Conservation (phyloP, 352 stramenopile species). For the Pythium insidiosum region DNA sequence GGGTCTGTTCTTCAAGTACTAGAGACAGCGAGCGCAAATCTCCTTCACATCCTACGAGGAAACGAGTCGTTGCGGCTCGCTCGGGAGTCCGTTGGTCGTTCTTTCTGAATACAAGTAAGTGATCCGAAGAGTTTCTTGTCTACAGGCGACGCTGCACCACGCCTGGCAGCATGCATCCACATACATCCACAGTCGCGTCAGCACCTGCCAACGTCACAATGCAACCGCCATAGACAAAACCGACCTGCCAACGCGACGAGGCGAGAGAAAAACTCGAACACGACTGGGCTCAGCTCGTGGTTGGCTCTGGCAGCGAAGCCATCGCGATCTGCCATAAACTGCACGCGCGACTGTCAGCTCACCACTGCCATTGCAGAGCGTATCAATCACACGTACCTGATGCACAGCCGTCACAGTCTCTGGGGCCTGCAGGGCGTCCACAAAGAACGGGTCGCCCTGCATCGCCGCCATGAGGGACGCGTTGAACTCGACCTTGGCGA, state of each 20-base stretch:
- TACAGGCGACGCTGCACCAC: too few relatives aligned
- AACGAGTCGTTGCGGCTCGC: too few relatives aligned
- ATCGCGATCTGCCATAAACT: slow-evolving; percentile 32
- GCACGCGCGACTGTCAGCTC: too few relatives aligned
- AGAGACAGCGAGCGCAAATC: too few relatives aligned
- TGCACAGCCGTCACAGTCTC: slow-evolving; percentile 51
- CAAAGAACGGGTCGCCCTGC: slow-evolving; percentile 49
- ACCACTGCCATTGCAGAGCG: too few relatives aligned
- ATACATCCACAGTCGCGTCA: too few relatives aligned
- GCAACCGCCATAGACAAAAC: slow-evolving; percentile 3
- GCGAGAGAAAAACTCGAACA: slow-evolving; percentile 53
- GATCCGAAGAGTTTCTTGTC: too few relatives aligned
- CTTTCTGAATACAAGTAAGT: too few relatives aligned
- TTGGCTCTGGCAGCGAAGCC: slow-evolving; percentile 24
- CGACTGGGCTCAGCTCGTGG: slow-evolving; percentile 20
- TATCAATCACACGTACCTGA: slow-evolving; percentile 48
- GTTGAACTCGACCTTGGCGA: slow-evolving; percentile 42
- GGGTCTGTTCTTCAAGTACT: slow-evolving; percentile 87
- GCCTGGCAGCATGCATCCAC: too few relatives aligned
- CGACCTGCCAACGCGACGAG: slow-evolving; percentile 55
- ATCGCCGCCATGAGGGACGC: slow-evolving; percentile 45
- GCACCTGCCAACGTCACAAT: too few relatives aligned
- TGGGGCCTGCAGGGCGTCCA: slow-evolving; percentile 36
- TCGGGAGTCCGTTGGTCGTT: too few relatives aligned
- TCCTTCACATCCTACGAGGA: too few relatives aligned